A percentile compares a stretch with the other conserved stretches of the same genome.
phyloP scores from a whole-genome alignment of 805 yeast genomes.

The Metschnikowia drakensbergensis region DNA sequence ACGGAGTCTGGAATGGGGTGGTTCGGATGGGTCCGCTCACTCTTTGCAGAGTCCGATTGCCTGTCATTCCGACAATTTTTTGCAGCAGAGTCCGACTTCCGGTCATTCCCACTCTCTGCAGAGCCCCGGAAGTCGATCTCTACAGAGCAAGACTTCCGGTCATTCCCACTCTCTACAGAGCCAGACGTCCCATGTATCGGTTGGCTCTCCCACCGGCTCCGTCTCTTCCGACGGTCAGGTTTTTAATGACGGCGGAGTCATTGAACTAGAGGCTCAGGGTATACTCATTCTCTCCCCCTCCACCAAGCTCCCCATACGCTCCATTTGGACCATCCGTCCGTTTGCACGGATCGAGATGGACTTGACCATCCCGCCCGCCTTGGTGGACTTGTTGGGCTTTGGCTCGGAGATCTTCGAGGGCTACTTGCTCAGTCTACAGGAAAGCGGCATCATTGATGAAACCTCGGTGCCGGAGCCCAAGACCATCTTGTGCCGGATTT shows the following conservation, averaged over 20 bases:
- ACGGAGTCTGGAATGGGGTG: no score
- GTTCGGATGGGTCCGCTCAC: not conserved
- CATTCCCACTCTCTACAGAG: no score
- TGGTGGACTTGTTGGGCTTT: slow-evolving; percentile 79
- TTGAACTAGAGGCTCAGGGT: slow-evolving; percentile 92
- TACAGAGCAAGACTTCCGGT: no score
- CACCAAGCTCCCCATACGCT: slow-evolving; percentile 62
- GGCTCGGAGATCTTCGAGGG: slow-evolving; percentile 82
- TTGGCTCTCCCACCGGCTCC: not conserved
- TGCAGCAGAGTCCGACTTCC: no score
- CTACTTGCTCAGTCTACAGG: slow-evolving; percentile 63
- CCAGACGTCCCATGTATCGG: no score
- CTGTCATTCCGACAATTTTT: no score
- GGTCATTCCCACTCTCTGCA: no score
- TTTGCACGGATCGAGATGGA: slow-evolving; percentile 60
- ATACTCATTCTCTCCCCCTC: slow-evolving; percentile 65
- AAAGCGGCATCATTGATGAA: slow-evolving; percentile 60
- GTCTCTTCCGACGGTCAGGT: slow-evolving; percentile 23
- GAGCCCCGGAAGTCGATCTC: no score
- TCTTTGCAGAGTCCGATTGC: no score
- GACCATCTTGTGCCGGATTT: slow-evolving; percentile 80
- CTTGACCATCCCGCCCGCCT: slow-evolving; percentile 63
- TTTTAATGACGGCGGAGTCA: slow-evolving; percentile 54
- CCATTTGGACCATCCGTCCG: slow-evolving; percentile 92
- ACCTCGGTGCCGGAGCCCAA: slow-evolving; percentile 72